Percentiles rank a stretch among this genome's conserved stretches.
Evolutionary conservation across 306 rosid genomes (phyloP).

Genomic region (Medicago lupulina): DNA sequence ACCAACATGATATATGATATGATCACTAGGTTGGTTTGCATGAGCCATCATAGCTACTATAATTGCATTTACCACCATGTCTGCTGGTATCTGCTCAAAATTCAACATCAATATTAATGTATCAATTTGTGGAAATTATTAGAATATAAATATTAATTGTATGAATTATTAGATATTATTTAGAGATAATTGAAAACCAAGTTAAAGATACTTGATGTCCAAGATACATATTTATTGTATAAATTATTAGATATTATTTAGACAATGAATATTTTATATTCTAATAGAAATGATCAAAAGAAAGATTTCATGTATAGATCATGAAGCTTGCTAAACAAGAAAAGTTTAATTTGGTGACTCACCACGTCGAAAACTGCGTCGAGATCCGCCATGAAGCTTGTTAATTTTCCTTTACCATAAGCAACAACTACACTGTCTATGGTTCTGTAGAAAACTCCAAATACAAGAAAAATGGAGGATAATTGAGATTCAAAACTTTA

Average conservation of each 20-base stretch:
- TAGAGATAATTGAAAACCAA: too few relatives aligned
- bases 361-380: constrained; percentile 60
- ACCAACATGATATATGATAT: constrained; percentile 66
- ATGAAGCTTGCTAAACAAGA: neutral
- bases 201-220: too few relatives aligned
- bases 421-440: constrained; percentile 65
- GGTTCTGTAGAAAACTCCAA: constrained; percentile 53
- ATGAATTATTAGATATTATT: too few relatives aligned
- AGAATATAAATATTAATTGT: too few relatives aligned
- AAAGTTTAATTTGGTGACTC: constrained; percentile 23
- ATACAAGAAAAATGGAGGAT: neutral
- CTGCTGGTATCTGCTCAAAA: constrained; percentile 69
- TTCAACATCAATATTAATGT: neutral
- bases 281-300: neutral
- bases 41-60: constrained; percentile 60
- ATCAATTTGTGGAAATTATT: neutral
- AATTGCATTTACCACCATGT: constrained; percentile 76
- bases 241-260: too few relatives aligned
- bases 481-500: neutral
- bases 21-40: constrained; percentile 45
- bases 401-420: constrained; percentile 73
- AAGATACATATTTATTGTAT: too few relatives aligned
- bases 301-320: neutral
- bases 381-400: constrained; percentile 52
- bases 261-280: too few relatives aligned